Evolutionary conservation across 192 early-diverging fungal genomes (phyloP).

Genomic region (Diversispora epigaea): DNA sequence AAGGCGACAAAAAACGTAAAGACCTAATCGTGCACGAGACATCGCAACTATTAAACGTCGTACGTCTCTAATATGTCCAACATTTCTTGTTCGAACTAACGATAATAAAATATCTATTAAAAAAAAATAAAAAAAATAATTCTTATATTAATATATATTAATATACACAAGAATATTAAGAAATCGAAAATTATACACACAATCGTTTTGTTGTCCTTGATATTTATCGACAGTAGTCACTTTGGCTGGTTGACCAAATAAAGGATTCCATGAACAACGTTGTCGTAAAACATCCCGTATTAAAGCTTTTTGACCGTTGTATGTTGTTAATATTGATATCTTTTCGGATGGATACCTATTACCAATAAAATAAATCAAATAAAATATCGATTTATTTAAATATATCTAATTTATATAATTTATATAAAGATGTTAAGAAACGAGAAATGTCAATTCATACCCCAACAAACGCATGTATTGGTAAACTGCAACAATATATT

Average conservation of each 20-base stretch:
- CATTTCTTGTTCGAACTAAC: slow-evolving; percentile 84
- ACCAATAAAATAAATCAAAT: not conserved
- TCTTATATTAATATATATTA: not conserved
- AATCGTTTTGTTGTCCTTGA: slow-evolving; percentile 96
- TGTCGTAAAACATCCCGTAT: slow-evolving; percentile 85
- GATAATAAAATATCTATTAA: slow-evolving; percentile 79
- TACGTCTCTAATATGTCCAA: slow-evolving; percentile 92
- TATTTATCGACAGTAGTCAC: slow-evolving; percentile 96
- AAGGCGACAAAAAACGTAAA: slow-evolving; percentile 86
- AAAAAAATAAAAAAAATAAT: not conserved
- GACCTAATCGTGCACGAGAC: slow-evolving; percentile 88
- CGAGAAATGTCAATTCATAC: slow-evolving; percentile 30
- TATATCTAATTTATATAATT: not conserved
- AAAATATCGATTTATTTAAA: not conserved
- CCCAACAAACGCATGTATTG: slow-evolving; percentile 96
- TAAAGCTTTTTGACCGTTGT: slow-evolving; percentile 94
- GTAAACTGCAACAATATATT: slow-evolving; percentile 92
- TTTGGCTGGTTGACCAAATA: slow-evolving; percentile 75
- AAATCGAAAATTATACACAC: slow-evolving; percentile 41
- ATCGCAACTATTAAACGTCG: slow-evolving; percentile 91
- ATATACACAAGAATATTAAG: not conserved
- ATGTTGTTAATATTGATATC: slow-evolving; percentile 93
- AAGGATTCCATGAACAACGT: slow-evolving; percentile 84
- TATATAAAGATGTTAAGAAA: no score
- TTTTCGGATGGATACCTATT: slow-evolving; percentile 80